Evolutionary conservation across 2,329 filamentous ascomycete genomes (phyloP), one percentile per base, ranked within the genome.

Genomic region (Colletotrichum horii): DNA sequence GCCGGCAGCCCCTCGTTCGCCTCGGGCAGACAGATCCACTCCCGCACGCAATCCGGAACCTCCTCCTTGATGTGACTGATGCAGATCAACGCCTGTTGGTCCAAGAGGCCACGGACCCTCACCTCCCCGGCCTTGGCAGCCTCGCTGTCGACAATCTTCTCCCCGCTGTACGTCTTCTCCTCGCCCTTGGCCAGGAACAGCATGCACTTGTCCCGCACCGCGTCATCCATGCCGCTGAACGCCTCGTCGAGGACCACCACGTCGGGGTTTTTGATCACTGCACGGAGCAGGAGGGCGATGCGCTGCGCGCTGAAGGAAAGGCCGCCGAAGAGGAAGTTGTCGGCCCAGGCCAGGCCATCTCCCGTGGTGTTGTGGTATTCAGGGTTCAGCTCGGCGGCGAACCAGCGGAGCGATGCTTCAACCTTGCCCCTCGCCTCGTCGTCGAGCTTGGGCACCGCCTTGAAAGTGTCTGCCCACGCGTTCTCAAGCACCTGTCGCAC

Each of bases 1-100:
- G 94, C 92, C 19, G 89, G 84, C 38, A 81, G 79, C 2, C 90
- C 90, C 2, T 91, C 91, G 69, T 93, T 94, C 5, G 93, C 89
- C 83, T 96, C 94, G 2, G 96, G 96, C 34, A 98, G 87, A 82
- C 95, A 96, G 66, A 98, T 88, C 94, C 94, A 98, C 82, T 97
- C 92, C 62, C 95, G 87, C 28, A 98, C 91, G 78, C 93, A 93
- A 66, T 93, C 93, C 0, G 97, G 97, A 12, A 98, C 94, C 84
- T 99, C 97, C 80, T 98, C 96, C 77, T 93, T 93, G 76, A 96
- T 89, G 85, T 99, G 97, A 76, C 95, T 97, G 75, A 98, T 96
- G 78, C 96, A 95, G n/a, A 98, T 90, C 70, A 99, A 85, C 1
- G 96, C 96, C 84, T 98, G 96, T 26, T 91, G 84, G 1, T 92